A percentile compares a stretch with the other conserved stretches of the same genome.
Evolutionary conservation across 148 eudicot genomes (phyloP).

Genomic region (Mesembryanthemum crystallinum): DNA sequence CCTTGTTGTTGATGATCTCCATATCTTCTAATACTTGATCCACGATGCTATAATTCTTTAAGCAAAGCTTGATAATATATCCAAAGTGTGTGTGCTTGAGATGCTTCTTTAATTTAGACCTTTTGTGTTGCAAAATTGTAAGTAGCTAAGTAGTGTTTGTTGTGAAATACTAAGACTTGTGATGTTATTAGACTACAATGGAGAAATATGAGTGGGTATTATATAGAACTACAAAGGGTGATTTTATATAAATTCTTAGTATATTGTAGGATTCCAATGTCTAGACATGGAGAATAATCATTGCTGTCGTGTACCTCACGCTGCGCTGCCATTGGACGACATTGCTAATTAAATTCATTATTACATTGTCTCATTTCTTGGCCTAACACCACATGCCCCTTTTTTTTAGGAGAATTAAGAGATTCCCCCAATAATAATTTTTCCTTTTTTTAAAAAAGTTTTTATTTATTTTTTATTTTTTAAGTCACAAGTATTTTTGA

Average conservation of each 20-base stretch:
- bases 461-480: too few species aligned
- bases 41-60: too few species aligned
- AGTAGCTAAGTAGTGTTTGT: not conserved
- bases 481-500: too few species aligned
- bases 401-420: not conserved
- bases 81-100: not conserved
- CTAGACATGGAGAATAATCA: conserved; percentile 31
- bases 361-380: conserved; percentile 23
- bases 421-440: too few species aligned
- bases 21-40: conserved; percentile 10
- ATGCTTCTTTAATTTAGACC: too few species aligned
- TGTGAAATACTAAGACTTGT: not conserved
- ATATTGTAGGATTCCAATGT: conserved; percentile 16
- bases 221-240: conserved; percentile 14
- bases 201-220: not conserved
- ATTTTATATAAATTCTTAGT: too few species aligned
- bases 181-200: conserved; percentile 3
- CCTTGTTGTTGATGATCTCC: conserved; percentile 33
- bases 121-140: not conserved
- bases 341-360: conserved; percentile 15
- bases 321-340: conserved; percentile 27
- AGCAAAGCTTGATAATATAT: conserved; percentile 2
- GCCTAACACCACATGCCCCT: conserved; percentile 12
- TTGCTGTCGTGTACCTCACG: conserved; percentile 25
- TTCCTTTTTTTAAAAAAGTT: too few species aligned